Percentiles rank a stretch among this genome's conserved stretches.
Conservation (phyloP, 192 early-diverging fungal species). For the Gigaspora rosea region DNA sequence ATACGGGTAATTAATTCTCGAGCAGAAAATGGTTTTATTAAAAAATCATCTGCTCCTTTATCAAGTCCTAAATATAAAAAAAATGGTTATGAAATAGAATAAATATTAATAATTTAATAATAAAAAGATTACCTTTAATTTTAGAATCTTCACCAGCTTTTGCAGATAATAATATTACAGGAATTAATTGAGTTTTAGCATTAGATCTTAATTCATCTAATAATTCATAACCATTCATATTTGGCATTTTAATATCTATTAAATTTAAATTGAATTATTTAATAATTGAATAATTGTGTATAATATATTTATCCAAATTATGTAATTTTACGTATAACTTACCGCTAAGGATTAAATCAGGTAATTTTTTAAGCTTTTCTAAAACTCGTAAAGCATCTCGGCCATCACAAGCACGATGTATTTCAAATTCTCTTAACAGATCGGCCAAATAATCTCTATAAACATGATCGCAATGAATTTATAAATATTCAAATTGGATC, state of each 20-base stretch:
- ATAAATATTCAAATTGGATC: not conserved
- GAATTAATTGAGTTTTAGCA: not conserved
- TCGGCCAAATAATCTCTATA: slow-evolving; percentile 31
- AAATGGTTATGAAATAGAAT: no score
- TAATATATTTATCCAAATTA: not conserved
- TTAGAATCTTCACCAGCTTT: slow-evolving; percentile 28
- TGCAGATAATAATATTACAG: no score
- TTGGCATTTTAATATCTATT: slow-evolving; percentile 62
- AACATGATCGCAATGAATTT: not conserved
- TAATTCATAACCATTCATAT: slow-evolving; percentile 59
- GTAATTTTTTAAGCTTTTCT: not conserved
- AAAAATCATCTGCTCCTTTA: slow-evolving; percentile 58
- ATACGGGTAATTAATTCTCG: no score
- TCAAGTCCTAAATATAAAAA: slow-evolving; percentile 36
- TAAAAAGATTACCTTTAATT: no score
- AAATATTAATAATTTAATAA: no score
- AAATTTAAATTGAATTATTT: not conserved
- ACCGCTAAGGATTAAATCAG: slow-evolving; percentile 45
- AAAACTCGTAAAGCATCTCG: slow-evolving; percentile 39
- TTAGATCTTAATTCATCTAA: slow-evolving; percentile 45
- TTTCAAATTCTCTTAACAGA: slow-evolving; percentile 41
- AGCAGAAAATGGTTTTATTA: no score
- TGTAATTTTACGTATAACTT: slow-evolving; percentile 3
- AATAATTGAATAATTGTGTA: slow-evolving; percentile 31
- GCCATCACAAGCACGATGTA: slow-evolving; percentile 41